Conservation (phyloP, 1,284 basidiomycete species). For the Cryptococcus neoformans region DNA sequence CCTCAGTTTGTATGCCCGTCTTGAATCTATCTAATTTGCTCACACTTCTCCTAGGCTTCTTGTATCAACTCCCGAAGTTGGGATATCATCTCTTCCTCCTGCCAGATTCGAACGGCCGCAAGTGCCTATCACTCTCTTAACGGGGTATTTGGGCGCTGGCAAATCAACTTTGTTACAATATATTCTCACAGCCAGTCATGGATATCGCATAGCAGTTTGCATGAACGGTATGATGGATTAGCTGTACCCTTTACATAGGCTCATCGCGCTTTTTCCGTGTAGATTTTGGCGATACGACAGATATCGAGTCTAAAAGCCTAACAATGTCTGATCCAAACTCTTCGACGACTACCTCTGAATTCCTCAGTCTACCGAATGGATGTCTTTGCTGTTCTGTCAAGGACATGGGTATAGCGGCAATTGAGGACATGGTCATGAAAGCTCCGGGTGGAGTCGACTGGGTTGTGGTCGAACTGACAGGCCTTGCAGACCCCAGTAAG, state of each 20-base stretch:
- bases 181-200: conserved; percentile 85
- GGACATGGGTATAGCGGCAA: conserved; percentile 82
- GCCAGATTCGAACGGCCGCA: conserved; percentile 38
- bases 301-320: conserved; percentile 49
- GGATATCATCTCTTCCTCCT: background rate
- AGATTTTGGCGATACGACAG: conserved; percentile 52
- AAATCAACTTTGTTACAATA: conserved; percentile 82
- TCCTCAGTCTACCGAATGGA: conserved; percentile 86
- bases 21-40: no score
- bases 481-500: conserved; percentile 83
- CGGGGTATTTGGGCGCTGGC: conserved; percentile 81
- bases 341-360: conserved; percentile 47
- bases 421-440: conserved; percentile 65
- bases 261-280: background rate
- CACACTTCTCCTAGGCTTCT: background rate
- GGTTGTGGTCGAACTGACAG: conserved; percentile 89
- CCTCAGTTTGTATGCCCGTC: no score
- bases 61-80: background rate
- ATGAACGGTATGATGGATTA: conserved; percentile 65
- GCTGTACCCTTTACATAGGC: background rate
- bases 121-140: conserved; percentile 84
- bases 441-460: conserved; percentile 79
- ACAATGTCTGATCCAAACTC: conserved; percentile 58
- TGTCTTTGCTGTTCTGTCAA: conserved; percentile 94
- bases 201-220: conserved; percentile 91